phyloP scores from a whole-genome alignment of 129 eudicot genomes.

The Flaveria sonorensis region DNA sequence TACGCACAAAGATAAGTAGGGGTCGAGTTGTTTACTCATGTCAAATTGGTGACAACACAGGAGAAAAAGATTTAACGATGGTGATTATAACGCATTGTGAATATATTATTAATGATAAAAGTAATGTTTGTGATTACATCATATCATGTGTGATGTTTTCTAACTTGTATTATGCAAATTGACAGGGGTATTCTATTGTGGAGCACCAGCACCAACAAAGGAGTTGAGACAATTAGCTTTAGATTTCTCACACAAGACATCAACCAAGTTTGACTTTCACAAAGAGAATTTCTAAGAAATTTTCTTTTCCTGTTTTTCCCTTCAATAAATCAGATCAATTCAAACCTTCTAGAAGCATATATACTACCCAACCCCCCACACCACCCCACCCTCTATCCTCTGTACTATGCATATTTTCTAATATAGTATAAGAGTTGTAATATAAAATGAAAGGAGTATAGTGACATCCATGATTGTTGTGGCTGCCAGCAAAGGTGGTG shows the following conservation, averaged over 20 bases:
- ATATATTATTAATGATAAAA: background rate
- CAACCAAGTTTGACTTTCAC: slow-evolving; percentile 87
- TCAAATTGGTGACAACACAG: slow-evolving; percentile 13
- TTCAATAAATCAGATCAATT: background rate
- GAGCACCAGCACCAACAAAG: slow-evolving; percentile 80
- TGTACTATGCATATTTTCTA: slow-evolving; percentile 30
- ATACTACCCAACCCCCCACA: slow-evolving; percentile 1
- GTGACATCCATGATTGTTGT: slow-evolving; percentile 36
- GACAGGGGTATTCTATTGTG: slow-evolving; percentile 88
- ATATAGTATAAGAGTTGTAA: slow-evolving; percentile 25
- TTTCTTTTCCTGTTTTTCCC: background rate
- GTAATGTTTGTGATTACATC: slow-evolving; percentile 24
- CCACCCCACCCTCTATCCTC: background rate
- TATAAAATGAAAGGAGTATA: slow-evolving; percentile 37
- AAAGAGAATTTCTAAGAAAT: slow-evolving; percentile 73
- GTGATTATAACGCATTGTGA: slow-evolving; percentile 1
- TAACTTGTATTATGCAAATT: slow-evolving; percentile 21
- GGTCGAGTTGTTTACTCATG: slow-evolving; percentile 4
- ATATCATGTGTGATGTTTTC: slow-evolving; percentile 30
- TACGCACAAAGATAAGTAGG: background rate
- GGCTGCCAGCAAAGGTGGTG: slow-evolving; percentile 45
- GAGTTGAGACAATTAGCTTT: slow-evolving; percentile 68
- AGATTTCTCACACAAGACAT: slow-evolving; percentile 82
- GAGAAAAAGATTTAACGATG: background rate
- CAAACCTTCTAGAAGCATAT: slow-evolving; percentile 44